Conservation (phyloP, 306 rosid genomes). For the Acacia melanoxylon region DNA sequence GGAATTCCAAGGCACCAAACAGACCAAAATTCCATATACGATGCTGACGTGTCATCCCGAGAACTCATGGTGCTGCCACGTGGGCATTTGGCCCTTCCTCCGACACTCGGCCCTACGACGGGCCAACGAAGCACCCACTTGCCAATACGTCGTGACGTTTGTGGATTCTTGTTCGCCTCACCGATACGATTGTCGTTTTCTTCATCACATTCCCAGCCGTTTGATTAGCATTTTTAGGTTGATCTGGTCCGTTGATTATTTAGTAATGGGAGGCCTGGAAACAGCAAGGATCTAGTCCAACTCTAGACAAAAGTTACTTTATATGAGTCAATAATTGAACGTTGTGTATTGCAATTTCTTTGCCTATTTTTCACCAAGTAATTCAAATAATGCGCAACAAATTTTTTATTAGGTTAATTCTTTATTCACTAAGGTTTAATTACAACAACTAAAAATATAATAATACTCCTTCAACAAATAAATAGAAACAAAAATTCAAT, state of each 20-base stretch:
- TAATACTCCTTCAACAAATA: background rate
- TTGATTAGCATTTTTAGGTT: background rate
- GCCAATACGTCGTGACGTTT: conserved; percentile 9
- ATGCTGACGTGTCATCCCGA: conserved; percentile 33
- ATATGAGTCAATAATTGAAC: background rate
- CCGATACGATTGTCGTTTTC: conserved; percentile 16
- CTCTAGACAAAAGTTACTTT: background rate
- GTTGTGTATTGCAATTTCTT: background rate
- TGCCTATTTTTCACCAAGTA: background rate
- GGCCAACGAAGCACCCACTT: background rate
- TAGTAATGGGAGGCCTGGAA: background rate
- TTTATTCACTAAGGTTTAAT: background rate
- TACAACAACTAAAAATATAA: background rate
- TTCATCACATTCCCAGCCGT: conserved; percentile 23
- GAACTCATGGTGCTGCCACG: background rate
- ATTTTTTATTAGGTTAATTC: background rate
- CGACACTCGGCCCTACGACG: background rate
- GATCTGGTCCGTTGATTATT: background rate
- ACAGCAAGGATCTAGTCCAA: background rate
- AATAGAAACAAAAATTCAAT: background rate
- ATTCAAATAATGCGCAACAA: background rate
- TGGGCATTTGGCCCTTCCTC: background rate
- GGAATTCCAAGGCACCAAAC: conserved; percentile 20
- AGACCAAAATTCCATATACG: background rate
- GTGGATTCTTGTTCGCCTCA: conserved; percentile 24